These are phyloP conservation scores for Saturnispora serradocipensis DNA, from an alignment of 805 yeast species.

Conservation along the genomic window DNA sequence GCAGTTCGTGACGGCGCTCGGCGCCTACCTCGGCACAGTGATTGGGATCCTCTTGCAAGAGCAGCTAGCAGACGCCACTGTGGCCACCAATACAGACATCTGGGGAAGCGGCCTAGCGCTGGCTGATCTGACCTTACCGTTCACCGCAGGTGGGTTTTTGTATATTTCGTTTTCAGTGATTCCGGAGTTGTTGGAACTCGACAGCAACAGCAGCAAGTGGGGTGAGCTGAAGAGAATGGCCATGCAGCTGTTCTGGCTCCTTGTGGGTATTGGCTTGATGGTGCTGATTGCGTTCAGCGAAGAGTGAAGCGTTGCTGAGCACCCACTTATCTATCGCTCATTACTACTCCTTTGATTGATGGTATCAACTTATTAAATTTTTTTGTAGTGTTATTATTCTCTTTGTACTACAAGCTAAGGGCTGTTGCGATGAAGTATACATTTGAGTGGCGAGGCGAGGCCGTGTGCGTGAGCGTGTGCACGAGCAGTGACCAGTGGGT, in stretches of 20 bases:
- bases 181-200: constrained; percentile 54
- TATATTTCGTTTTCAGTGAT: constrained; percentile 72
- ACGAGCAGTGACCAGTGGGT: constrained; percentile 56
- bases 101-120: constrained; percentile 5
- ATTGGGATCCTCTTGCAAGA: constrained; percentile 51
- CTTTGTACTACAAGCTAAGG: not conserved
- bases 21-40: constrained; percentile 57
- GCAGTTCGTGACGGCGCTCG: constrained; percentile 56
- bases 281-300: constrained; percentile 40
- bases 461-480: constrained; percentile 38
- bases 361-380: no score
- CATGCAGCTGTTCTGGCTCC: constrained; percentile 40
- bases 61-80: constrained; percentile 12
- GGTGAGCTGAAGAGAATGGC: constrained; percentile 33
- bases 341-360: not conserved
- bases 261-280: constrained; percentile 52
- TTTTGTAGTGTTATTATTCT: not conserved
- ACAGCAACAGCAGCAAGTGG: constrained; percentile 26
- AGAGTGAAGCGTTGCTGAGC: constrained; percentile 13
- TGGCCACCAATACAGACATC: constrained; percentile 7
- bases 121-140: constrained; percentile 48
- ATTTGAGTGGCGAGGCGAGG: constrained; percentile 1
- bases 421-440: not conserved
- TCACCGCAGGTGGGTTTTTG: constrained; percentile 69
- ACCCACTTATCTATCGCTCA: not conserved